These are phyloP conservation scores for Aspergillus biplanus DNA, from an alignment of 495 filamentous ascomycete genomes.

Conservation along the genomic window DNA sequence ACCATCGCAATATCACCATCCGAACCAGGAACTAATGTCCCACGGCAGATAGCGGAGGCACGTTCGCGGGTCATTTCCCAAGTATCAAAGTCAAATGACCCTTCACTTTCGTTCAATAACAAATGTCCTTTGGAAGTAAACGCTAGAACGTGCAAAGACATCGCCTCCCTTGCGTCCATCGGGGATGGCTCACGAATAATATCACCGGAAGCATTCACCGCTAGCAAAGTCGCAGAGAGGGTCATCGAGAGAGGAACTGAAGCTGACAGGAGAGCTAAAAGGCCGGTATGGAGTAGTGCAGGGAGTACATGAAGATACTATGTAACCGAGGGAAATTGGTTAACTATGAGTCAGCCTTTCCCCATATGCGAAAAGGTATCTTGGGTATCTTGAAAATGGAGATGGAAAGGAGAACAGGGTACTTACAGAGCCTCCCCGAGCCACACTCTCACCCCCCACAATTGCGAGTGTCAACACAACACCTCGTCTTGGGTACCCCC, in stretches of 20 bases:
- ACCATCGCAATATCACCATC: constrained; percentile 52
- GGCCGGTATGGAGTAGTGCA: constrained; percentile 70
- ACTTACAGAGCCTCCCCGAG: constrained; percentile 73
- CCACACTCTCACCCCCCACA: constrained; percentile 58
- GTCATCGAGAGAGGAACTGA: constrained; percentile 74
- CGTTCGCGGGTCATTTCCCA: constrained; percentile 74
- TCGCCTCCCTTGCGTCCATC: constrained; percentile 56
- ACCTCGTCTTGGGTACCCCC: constrained; percentile 42
- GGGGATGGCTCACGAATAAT: constrained; percentile 60
- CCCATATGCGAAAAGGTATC: too few species aligned
- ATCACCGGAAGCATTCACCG: constrained; percentile 55
- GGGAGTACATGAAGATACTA: constrained; percentile 78
- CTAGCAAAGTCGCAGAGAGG: constrained; percentile 64
- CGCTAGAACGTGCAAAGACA: constrained; percentile 75
- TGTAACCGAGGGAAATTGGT: background rate
- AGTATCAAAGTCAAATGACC: constrained; percentile 71
- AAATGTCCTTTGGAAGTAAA: constrained; percentile 77
- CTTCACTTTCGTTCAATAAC: constrained; percentile 79
- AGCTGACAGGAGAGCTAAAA: constrained; percentile 76
- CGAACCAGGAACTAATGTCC: constrained; percentile 33
- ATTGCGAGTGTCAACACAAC: constrained; percentile 48
- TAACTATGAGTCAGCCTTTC: too few species aligned
- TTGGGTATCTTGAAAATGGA: too few species aligned
- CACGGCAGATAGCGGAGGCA: constrained; percentile 67
- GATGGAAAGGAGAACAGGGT: background rate